These are phyloP conservation scores for Acanthamoeba rhysodes DNA, from an alignment of 208 protist species.

Conservation along the genomic window DNA sequence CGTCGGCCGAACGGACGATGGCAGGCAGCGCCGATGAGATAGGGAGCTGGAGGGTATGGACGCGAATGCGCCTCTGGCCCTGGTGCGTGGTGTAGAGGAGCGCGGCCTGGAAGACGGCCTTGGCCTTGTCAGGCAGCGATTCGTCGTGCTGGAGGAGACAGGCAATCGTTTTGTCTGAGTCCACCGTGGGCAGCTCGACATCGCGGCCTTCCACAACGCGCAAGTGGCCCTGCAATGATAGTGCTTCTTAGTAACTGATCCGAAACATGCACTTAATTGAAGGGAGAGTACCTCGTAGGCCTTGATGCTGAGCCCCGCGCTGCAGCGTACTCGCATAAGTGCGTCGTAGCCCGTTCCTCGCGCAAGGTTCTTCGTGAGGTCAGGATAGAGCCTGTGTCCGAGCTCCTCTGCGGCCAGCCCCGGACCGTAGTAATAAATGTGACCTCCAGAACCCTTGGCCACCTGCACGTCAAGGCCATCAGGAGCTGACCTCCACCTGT, in stretches of 20 bases:
- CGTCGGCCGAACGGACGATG: conserved; percentile 42
- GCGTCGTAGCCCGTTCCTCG: conserved; percentile 96
- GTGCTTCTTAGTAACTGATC: conserved; percentile 92
- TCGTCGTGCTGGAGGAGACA: conserved; percentile 64
- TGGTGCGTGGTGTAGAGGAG: conserved; percentile 90
- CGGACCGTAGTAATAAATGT: conserved; percentile 85
- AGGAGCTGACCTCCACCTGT: not conserved
- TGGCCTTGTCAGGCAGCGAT: conserved; percentile 37
- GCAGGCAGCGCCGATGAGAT: not conserved
- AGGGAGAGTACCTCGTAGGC: conserved; percentile 94
- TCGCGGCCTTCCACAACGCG: conserved; percentile 4
- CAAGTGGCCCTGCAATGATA: conserved; percentile 80
- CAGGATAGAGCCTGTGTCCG: conserved; percentile 68
- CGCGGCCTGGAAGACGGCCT: conserved; percentile 87
- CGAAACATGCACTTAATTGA: conserved; percentile 94
- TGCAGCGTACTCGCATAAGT: conserved; percentile 96
- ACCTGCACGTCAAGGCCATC: conserved; percentile 8
- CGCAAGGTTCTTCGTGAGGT: conserved; percentile 88
- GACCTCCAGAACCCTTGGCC: conserved; percentile 83
- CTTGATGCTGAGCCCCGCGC: conserved; percentile 80
- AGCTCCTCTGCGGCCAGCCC: not conserved
- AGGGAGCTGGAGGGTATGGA: conserved; percentile 84
- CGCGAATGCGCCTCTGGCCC: conserved; percentile 92
- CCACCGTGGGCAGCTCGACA: conserved; percentile 57
- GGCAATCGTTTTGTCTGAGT: conserved; percentile 71